These are phyloP conservation scores for Wickerhamomyces chaumierensis DNA, from an alignment of 805 yeast genomes.

Conservation along the genomic window DNA sequence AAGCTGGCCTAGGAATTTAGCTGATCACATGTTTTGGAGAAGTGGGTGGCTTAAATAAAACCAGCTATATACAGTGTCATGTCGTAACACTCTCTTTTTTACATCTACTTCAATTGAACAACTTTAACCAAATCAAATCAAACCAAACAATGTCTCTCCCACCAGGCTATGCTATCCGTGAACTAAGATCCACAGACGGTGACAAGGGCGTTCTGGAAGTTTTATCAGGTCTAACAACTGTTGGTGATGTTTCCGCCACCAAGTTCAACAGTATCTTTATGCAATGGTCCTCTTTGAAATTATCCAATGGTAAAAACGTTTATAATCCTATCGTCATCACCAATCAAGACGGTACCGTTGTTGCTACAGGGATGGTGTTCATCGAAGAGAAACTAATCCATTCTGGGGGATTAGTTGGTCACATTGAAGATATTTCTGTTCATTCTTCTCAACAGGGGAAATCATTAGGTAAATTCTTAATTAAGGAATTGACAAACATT, in stretches of 20 bases:
- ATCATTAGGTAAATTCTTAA: conserved; percentile 60
- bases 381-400: conserved; percentile 81
- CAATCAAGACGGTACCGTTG: conserved; percentile 34
- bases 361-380: conserved; percentile 75
- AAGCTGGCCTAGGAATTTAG: no score
- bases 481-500: conserved; percentile 45
- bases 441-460: conserved; percentile 68
- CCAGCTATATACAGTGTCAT: no score
- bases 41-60: no score
- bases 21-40: no score
- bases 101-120: no score
- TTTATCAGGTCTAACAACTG: conserved; percentile 63
- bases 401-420: conserved; percentile 78
- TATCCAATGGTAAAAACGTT: conserved; percentile 19
- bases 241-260: conserved; percentile 52
- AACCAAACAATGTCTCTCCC: conserved; percentile 28
- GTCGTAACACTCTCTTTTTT: no score
- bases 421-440: conserved; percentile 91
- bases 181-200: conserved; percentile 44
- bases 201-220: conserved; percentile 52
- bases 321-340: conserved; percentile 66
- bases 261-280: conserved; percentile 40
- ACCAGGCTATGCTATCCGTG: conserved; percentile 59
- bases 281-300: conserved; percentile 40
- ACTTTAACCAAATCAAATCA: no score